Conservation (phyloP, 2,329 filamentous ascomycete genomes). For the Penicillium janthinellum region DNA sequence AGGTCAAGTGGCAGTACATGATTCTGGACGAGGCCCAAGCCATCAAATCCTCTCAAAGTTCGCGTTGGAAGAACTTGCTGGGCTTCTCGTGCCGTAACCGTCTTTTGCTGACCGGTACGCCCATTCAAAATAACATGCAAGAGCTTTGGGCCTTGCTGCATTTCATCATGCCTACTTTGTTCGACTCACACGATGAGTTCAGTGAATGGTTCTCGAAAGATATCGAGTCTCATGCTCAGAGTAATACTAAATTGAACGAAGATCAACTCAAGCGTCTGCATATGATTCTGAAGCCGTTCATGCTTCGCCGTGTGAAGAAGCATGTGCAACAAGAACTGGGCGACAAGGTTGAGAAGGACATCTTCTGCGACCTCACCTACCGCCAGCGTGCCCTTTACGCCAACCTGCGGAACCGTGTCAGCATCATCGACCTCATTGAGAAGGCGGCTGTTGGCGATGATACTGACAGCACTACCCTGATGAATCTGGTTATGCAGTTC, state of each 20-base stretch:
- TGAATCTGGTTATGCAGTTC: slow-evolving; percentile 99
- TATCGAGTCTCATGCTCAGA: slow-evolving; percentile 97
- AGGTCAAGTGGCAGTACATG: slow-evolving; percentile 99
- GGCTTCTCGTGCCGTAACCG: slow-evolving; percentile 95
- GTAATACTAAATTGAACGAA: slow-evolving; percentile 99
- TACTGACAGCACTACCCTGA: slow-evolving; percentile 89
- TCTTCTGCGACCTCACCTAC: slow-evolving; percentile 96
- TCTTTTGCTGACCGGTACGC: slow-evolving; percentile 89
- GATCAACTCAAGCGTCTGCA: slow-evolving; percentile 95
- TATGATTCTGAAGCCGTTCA: slow-evolving; percentile 99
- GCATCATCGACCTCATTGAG: slow-evolving; percentile 97
- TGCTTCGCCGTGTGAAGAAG: slow-evolving; percentile 99
- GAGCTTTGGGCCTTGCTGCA: slow-evolving; percentile 96
- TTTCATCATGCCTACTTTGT: slow-evolving; percentile 99
- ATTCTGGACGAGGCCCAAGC: slow-evolving; percentile 98
- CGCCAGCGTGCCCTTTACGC: slow-evolving; percentile 91
- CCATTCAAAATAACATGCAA: slow-evolving; percentile 99
- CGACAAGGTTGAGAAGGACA: slow-evolving; percentile 95
- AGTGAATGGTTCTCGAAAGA: slow-evolving; percentile 58
- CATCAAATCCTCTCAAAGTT: slow-evolving; percentile 97
- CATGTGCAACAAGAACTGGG: slow-evolving; percentile 98
- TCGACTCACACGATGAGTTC: slow-evolving; percentile 63
- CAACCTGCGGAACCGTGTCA: slow-evolving; percentile 94
- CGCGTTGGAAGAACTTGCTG: slow-evolving; percentile 92
- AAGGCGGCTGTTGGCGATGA: slow-evolving; percentile 94